Evolutionary conservation across 257 asterid genomes (phyloP), one percentile per base, ranked within the genome.

Genomic region (Nicotiana knightiana): DNA sequence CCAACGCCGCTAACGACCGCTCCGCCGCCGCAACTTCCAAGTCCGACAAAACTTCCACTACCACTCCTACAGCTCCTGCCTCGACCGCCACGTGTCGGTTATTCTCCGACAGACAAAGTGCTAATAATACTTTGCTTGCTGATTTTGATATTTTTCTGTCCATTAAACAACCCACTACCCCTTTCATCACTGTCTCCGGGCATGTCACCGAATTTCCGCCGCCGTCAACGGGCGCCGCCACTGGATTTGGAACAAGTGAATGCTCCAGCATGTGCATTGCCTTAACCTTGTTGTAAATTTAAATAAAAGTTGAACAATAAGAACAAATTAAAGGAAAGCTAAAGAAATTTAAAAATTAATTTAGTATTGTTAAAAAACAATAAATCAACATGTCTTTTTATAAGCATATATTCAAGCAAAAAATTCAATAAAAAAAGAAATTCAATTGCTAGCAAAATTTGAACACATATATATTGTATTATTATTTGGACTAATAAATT

Each of bases 1-100:
- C 97, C 89, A 93, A 53, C 67, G 94, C 93, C 37, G 98, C 97
- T 65, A 93, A 82, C 2, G 92, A 88, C 81, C 97, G 85, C 88
- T 92, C 98, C 76, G 91, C 94, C 84, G 85, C 90, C 17, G 93
- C 88, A 2, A 82, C 84, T 78, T 92, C 97, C 78, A 94, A 87
- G 75, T 90, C 98, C 77, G 96, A 67, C 82, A 92, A 87, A 28
- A 89, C 90, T 83, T 92, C 98, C 83, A 93, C 96, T 83, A 91
- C 94, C 61, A 85, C 92, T 67, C 91, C 85, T 54, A 91, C 97
- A 10, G 97, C 96, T 3, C 94, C 93, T 8, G 86, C 93, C 86
- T 86, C 95, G 58, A 93, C 93, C 58, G 94, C 97, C 83, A 82
- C 86, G 5, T 86, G 89, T 48, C 98, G 90, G 77, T 93, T 91